Conservation (phyloP, 139 green algal species). For the Zygnema cylindricum region DNA sequence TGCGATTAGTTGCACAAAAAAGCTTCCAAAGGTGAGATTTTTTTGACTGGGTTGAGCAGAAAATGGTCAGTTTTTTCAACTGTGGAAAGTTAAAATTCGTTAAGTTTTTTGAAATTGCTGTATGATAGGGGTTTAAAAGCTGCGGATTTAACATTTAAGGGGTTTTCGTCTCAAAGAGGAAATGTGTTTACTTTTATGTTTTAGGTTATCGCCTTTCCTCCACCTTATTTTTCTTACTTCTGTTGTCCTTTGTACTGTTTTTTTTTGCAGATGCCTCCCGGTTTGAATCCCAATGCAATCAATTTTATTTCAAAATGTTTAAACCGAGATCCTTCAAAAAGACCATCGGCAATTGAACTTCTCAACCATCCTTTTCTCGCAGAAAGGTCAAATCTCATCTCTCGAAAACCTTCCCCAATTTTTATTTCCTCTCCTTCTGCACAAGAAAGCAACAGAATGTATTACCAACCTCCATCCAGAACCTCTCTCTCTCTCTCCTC, state of each 20-base stretch:
- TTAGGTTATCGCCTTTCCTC: no score
- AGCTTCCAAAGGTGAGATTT: conserved; percentile 70
- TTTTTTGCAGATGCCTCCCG: background rate
- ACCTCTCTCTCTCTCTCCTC: no score
- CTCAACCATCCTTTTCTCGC: background rate
- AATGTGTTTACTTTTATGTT: no score
- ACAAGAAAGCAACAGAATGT: no score
- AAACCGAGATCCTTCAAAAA: background rate
- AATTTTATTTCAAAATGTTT: background rate
- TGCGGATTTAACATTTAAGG: no score
- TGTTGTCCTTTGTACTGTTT: background rate
- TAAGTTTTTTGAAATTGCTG: background rate
- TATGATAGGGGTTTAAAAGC: background rate
- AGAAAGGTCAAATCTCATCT: no score
- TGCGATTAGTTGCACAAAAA: conserved; percentile 84
- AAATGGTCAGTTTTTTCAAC: background rate
- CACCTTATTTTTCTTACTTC: background rate
- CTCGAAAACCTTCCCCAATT: no score
- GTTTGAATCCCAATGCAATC: background rate
- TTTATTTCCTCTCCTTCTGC: no score
- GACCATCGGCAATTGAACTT: background rate
- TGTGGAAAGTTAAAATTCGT: background rate
- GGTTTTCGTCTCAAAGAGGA: no score
- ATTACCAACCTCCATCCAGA: no score
- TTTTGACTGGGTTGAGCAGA: background rate